Evolutionary conservation across 306 rosid genomes (phyloP).

Genomic region (Rosa chinensis): DNA sequence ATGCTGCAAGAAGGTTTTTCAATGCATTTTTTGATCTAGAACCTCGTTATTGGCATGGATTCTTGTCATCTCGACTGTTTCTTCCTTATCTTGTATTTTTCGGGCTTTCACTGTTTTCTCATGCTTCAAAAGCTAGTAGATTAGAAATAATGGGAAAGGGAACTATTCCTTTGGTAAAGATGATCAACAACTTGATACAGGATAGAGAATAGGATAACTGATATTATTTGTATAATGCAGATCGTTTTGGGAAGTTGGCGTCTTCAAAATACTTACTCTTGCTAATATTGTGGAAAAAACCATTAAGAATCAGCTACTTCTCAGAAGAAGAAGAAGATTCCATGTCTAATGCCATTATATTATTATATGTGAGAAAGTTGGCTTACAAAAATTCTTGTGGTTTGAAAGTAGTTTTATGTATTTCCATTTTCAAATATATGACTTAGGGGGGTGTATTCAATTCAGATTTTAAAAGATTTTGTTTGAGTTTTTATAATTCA

Average conservation of each 20-base stretch:
- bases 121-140: conserved; percentile 85
- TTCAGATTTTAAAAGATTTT: no score
- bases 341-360: not conserved
- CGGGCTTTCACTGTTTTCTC: conserved; percentile 86
- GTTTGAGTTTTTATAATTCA: no score
- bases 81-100: conserved; percentile 81
- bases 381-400: not conserved
- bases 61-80: conserved; percentile 87
- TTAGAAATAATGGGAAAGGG: conserved; percentile 96
- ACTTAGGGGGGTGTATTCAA: no score
- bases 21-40: conserved; percentile 91
- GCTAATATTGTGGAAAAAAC: conserved; percentile 28
- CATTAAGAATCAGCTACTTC: conserved; percentile 5
- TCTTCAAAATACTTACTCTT: conserved; percentile 30
- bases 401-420: not conserved
- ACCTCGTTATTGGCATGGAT: conserved; percentile 97
- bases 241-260: conserved; percentile 32
- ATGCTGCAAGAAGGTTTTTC: conserved; percentile 80
- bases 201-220: conserved; percentile 63
- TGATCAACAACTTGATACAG: conserved; percentile 83
- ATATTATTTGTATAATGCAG: conserved; percentile 44
- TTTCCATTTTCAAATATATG: not conserved
- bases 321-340: not conserved
- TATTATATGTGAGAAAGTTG: not conserved
- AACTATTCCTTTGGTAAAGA: conserved; percentile 85